phyloP scores from a whole-genome alignment of 352 stramenopile genomes.

The Phytophthora capsici region DNA sequence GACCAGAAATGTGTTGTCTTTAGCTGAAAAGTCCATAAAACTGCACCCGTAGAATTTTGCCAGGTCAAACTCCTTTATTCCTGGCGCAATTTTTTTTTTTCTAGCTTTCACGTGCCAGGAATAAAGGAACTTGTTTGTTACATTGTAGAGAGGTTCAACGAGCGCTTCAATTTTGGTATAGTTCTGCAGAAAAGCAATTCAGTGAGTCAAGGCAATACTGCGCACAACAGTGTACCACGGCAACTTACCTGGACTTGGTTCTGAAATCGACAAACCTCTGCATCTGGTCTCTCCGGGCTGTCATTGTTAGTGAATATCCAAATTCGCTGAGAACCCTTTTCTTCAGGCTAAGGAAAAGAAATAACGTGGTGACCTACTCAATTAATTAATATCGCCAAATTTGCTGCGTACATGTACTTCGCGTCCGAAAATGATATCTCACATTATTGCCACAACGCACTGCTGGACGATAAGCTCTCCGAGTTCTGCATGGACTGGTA shows the following conservation, averaged over 20 bases:
- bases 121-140: too few species aligned
- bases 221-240: not conserved
- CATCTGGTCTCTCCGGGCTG: constrained; percentile 46
- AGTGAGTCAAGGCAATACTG: not conserved
- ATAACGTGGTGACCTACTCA: constrained; percentile 8
- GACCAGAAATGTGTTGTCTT: constrained; percentile 26
- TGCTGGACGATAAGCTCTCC: constrained; percentile 76
- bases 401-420: constrained; percentile 60
- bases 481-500: constrained; percentile 67
- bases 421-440: constrained; percentile 81
- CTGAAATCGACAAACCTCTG: constrained; percentile 60
- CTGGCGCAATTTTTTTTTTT: constrained; percentile 54
- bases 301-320: constrained; percentile 91
- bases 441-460: constrained; percentile 84
- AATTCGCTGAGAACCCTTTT: constrained; percentile 87
- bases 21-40: constrained; percentile 68
- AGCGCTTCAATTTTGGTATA: constrained; percentile 80
- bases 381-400: not conserved
- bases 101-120: too few species aligned
- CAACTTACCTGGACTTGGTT: constrained; percentile 76
- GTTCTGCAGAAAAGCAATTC: constrained; percentile 43
- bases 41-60: constrained; percentile 64
- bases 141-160: constrained; percentile 83
- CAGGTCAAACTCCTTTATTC: constrained; percentile 62
- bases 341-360: constrained; percentile 58